Evolutionary conservation across 2,329 filamentous ascomycete genomes (phyloP).

Genomic region (Calonectria crousiana): DNA sequence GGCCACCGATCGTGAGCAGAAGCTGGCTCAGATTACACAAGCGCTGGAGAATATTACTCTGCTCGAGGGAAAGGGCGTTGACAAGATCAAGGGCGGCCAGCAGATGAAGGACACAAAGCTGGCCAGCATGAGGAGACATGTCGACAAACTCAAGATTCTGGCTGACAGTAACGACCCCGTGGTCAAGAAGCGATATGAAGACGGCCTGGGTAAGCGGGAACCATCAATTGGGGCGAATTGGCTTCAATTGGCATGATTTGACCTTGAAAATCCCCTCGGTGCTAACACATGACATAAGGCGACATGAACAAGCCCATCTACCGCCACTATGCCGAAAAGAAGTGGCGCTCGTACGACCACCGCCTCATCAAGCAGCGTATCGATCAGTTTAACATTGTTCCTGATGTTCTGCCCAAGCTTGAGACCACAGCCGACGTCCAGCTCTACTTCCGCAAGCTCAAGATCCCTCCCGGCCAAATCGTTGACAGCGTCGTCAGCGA

Average conservation of each 20-base stretch:
- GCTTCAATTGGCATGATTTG: background rate
- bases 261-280: background rate
- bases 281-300: constrained; percentile 63
- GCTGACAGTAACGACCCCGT: constrained; percentile 96
- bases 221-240: background rate
- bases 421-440: constrained; percentile 84
- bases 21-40: constrained; percentile 77
- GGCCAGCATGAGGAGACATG: constrained; percentile 75
- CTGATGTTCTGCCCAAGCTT: constrained; percentile 86
- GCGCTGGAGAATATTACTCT: constrained; percentile 77
- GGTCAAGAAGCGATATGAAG: constrained; percentile 94
- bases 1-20: constrained; percentile 82
- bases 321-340: constrained; percentile 85
- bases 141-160: constrained; percentile 86
- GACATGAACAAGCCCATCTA: constrained; percentile 98
- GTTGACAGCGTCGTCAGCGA: constrained; percentile 82
- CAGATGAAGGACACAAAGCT: constrained; percentile 75
- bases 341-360: constrained; percentile 88
- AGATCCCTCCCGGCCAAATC: constrained; percentile 81
- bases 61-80: constrained; percentile 70
- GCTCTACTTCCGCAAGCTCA: constrained; percentile 80
- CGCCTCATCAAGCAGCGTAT: constrained; percentile 87
- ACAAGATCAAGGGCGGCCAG: constrained; percentile 72
- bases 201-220: constrained; percentile 78
- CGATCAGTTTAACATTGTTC: constrained; percentile 85